Evolutionary conservation across 305 asterid genomes (phyloP).

Genomic region (Fraxinus velutina): DNA sequence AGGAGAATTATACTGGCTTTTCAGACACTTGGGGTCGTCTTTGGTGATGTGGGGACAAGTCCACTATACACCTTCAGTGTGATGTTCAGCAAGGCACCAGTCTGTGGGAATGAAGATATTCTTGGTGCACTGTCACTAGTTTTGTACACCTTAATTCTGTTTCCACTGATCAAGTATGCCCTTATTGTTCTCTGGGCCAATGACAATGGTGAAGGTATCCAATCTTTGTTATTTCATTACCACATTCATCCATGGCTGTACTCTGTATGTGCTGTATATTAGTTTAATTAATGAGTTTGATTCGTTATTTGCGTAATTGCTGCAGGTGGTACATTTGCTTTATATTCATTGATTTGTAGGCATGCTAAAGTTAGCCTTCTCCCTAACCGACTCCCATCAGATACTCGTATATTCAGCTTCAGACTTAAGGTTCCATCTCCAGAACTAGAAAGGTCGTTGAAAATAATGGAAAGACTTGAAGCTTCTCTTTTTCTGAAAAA

Average conservation of each 20-base stretch:
- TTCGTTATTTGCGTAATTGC: conserved; percentile 31
- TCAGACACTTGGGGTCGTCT: conserved; percentile 94
- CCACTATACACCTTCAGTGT: conserved; percentile 96
- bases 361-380: conserved; percentile 98
- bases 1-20: conserved; percentile 69
- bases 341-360: conserved; percentile 95
- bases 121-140: conserved; percentile 93
- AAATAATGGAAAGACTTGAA: conserved; percentile 88
- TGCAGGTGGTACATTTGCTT: conserved; percentile 98
- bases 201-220: conserved; percentile 97
- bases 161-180: conserved; percentile 83
- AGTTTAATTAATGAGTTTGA: conserved; percentile 25
- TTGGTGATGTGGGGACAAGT: conserved; percentile 99
- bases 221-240: conserved; percentile 17
- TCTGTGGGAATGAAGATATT: conserved; percentile 77
- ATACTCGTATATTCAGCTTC: conserved; percentile 95
- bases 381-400: conserved; percentile 92
- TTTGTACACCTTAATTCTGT: conserved; percentile 78
- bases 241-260: neutral
- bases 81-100: conserved; percentile 99
- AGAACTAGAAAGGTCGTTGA: conserved; percentile 96
- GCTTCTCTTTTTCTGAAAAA: conserved; percentile 79
- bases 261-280: conserved; percentile 15
- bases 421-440: conserved; percentile 97
- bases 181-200: conserved; percentile 96